Evolutionary conservation across 805 yeast species (phyloP).

Genomic region (Schizosaccharomyces osmophilus): DNA sequence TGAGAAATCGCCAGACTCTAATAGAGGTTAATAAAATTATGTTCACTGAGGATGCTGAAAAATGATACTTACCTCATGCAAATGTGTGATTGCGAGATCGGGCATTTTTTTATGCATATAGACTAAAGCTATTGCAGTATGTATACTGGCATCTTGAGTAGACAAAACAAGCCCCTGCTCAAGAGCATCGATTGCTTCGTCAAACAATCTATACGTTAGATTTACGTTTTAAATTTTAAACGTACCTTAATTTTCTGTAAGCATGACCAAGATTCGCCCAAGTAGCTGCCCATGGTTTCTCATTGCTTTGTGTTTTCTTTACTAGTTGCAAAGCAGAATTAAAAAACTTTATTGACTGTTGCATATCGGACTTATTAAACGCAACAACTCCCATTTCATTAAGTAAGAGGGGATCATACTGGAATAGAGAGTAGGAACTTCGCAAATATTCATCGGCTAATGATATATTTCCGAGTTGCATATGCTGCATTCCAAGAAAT

Average conservation of each 20-base stretch:
- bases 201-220: constrained; percentile 16
- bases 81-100: constrained; percentile 42
- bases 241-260: constrained; percentile 33
- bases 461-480: constrained; percentile 59
- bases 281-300: constrained; percentile 64
- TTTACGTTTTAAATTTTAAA: not conserved
- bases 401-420: constrained; percentile 61
- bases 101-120: constrained; percentile 43
- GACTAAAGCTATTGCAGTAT: constrained; percentile 67
- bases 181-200: constrained; percentile 51
- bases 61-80: constrained; percentile 27
- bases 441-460: constrained; percentile 68
- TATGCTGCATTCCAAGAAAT: constrained; percentile 72
- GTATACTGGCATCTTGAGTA: constrained; percentile 46
- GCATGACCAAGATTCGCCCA: constrained; percentile 78
- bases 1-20: constrained; percentile 52
- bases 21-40: not conserved
- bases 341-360: constrained; percentile 45
- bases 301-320: constrained; percentile 43
- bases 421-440: constrained; percentile 53
- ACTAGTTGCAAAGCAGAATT: constrained; percentile 49
- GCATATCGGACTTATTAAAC: constrained; percentile 47
- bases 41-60: not conserved
- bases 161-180: constrained; percentile 47
- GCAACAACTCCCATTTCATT: constrained; percentile 86